Evolutionary conservation across 805 yeast species (phyloP).

Genomic region (Pichia pseudocactophila): DNA sequence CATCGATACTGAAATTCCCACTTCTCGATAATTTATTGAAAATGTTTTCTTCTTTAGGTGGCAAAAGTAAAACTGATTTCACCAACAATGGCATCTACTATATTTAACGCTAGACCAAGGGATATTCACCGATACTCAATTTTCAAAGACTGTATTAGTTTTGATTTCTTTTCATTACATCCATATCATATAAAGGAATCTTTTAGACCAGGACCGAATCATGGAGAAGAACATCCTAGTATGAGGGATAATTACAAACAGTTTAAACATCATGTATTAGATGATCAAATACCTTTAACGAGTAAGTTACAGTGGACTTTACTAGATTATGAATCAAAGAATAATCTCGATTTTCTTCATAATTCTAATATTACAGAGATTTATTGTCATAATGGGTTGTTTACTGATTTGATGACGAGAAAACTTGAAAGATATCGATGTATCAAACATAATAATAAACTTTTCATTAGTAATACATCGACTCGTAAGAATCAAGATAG

Average conservation of each 20-base stretch:
- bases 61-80: no score
- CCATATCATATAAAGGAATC: background rate
- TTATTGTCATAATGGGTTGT: slow-evolving; percentile 12
- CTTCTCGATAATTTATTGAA: no score
- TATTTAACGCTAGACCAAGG: background rate
- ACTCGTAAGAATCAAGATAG: slow-evolving; percentile 7
- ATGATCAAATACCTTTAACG: slow-evolving; percentile 3
- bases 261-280: background rate
- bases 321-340: slow-evolving; percentile 6
- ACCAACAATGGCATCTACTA: background rate
- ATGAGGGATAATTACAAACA: background rate
- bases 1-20: no score
- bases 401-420: slow-evolving; percentile 6
- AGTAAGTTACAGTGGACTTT: slow-evolving; percentile 4
- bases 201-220: background rate
- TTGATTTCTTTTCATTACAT: slow-evolving; percentile 1
- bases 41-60: no score
- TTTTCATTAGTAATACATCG: slow-evolving; percentile 9
- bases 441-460: slow-evolving; percentile 7
- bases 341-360: background rate
- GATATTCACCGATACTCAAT: slow-evolving; percentile 6
- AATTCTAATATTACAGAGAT: slow-evolving; percentile 1
- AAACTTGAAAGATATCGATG: slow-evolving; percentile 7
- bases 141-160: background rate
- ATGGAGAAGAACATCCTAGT: background rate